Base-by-base conservation (phyloP, 2,329 filamentous ascomycete species). In the Onygenales sp. region DNA sequence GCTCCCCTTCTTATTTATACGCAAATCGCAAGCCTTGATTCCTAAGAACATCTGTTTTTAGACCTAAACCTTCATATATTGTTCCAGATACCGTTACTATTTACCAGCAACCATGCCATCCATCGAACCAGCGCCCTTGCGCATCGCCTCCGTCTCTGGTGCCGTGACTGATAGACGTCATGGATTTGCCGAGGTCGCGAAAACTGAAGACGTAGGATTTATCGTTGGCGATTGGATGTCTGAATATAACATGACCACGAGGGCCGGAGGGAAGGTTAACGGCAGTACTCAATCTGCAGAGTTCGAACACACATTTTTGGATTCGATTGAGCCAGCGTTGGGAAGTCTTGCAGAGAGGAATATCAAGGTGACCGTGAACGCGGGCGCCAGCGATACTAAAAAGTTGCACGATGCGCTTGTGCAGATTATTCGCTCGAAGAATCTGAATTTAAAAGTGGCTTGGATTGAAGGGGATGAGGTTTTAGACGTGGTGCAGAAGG, bases 401-500 rank as follows among this genome's bases (percentile, higher is more conserved):
- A 54, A 55, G 13, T 50, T 65, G 32, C 56, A 58, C 11, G 54
- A 58, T 32, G 17, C 59, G 10, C 48, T 62, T 14, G 46, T 1
- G 57, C 67, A 60, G 7, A 63, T 64, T n/a, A 66, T 73, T 42
- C 60, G 58, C 9, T 54, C 62, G 5, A 56, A 61, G 1, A 67
- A 66, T 0, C 60, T 57, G 1, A 58, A 66, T 42, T 58, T 67
- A 7, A 65, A 68, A 10, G 64, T 74, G 11, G 71, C 69, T 0
- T 70, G 69, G 51, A 63, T 73, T 1, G 55, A 70, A 6, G 72
- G 72, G 0, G 71, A 74, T 44, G 72, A 74, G 50, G 68, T 73
- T 0, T 63, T 65, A 1, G 68, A 69, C 55, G 41, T 52, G 2
- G 57, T 66, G 2, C 57, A 63, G n/a, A 47, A 48, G 13, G 43